Evolutionary conservation across 176 grass and related monocot species (phyloP), one percentile per base, ranked within the genome.

Genomic region (Paspalum notatum): DNA sequence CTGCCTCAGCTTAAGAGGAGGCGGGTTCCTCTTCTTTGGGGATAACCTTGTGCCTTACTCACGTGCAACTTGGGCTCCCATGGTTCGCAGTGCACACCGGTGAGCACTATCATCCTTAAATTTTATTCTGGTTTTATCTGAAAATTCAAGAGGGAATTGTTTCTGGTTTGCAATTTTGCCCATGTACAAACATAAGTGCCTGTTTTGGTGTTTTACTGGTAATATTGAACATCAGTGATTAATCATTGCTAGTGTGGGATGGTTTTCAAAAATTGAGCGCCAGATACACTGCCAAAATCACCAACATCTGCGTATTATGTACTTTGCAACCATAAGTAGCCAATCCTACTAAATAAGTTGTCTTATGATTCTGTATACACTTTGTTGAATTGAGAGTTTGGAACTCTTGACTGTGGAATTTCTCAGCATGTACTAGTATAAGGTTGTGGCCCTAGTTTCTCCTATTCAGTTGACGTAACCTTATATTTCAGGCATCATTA

Each of bases 1-100:
- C 55, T 98, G 95, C 78, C 95, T 98, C 24, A 88, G 95, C 63
- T 59, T 77, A 11, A 94, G 68, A 72, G 90, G 88, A 27, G 92
- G 90, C n/a, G 95, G 95, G 13, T 98, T 89, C 78, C 90, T 98
- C 74, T 94, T 98, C 88, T 95, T 98, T 66, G 95, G 95, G 27
- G 95, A 98, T 69, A 85, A 93, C 87, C 61, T 93, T 59, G 92
- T 98, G 68, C 95, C 90, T 44, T 89, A 85, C 21, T 83, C 85
- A 44, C 88, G 51, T 61, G 86, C 86, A 54, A 89, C 83, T 12
- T 98, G 95, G 95, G 81, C 76, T 25, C 90, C 92, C 16, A 89
- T 95, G 90, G 85, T 56, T 84, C 84, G 83, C 21, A 88, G 77
- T 20, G 80, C 87, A 27, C 68, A 51, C 54, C 75, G 73, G 95